phyloP scores from a whole-genome alignment of 2,329 filamentous ascomycete genomes.

The Ceratocystis variospora region DNA sequence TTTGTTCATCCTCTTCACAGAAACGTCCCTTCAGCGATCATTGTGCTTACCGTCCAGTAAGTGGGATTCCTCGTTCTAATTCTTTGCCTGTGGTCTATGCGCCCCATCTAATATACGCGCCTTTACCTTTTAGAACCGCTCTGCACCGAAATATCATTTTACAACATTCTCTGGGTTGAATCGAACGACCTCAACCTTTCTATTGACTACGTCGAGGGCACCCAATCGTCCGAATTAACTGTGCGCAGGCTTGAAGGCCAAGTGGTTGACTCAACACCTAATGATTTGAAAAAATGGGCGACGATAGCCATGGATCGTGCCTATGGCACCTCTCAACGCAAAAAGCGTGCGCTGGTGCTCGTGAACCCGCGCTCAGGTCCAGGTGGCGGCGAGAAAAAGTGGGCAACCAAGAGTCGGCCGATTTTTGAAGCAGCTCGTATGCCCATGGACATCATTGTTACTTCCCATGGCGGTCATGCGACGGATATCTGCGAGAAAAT shows the following conservation, averaged over 20 bases:
- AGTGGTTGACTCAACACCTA: conserved; percentile 27
- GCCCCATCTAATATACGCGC: not conserved
- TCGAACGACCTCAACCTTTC: conserved; percentile 44
- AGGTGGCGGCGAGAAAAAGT: conserved; percentile 59
- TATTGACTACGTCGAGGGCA: conserved; percentile 56
- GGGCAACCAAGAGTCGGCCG: conserved; percentile 61
- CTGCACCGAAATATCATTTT: conserved; percentile 25
- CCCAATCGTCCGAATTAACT: conserved; percentile 40
- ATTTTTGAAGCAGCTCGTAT: conserved; percentile 73
- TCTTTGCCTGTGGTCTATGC: not conserved
- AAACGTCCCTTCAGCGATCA: conserved; percentile 8
- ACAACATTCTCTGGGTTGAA: conserved; percentile 74
- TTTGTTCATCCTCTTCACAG: conserved; percentile 7
- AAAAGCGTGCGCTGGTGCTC: conserved; percentile 71
- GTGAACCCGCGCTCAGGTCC: conserved; percentile 86
- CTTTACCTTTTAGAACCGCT: conserved; percentile 7
- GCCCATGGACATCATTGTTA: conserved; percentile 57
- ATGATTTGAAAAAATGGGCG: conserved; percentile 47
- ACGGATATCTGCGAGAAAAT: conserved; percentile 60
- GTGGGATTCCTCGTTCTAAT: not conserved
- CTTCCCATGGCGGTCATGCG: conserved; percentile 62
- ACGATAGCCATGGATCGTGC: conserved; percentile 51
- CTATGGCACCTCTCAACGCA: conserved; percentile 53
- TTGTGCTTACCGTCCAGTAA: conserved; percentile 18
- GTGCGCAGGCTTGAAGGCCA: conserved; percentile 47